Percentiles rank a stretch among this genome's conserved stretches.
These are phyloP conservation scores for Plasmopara viticola DNA, from an alignment of 352 stramenopile species.

Conservation along the genomic window DNA sequence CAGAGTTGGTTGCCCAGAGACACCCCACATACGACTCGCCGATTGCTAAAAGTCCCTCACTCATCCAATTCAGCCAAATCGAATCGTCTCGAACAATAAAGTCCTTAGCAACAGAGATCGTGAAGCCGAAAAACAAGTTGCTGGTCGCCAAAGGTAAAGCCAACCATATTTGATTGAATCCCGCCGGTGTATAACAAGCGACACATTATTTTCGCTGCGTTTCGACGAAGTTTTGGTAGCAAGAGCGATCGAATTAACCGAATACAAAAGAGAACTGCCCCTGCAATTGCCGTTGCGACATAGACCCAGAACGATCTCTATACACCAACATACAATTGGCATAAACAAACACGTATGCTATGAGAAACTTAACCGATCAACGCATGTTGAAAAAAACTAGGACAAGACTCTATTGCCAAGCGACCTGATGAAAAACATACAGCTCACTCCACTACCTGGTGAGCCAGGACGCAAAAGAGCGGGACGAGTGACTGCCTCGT, in stretches of 20 bases:
- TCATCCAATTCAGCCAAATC: constrained; percentile 86
- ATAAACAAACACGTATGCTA: constrained; percentile 11
- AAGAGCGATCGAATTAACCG: constrained; percentile 73
- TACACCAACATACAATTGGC: constrained; percentile 3
- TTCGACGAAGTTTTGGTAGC: constrained; percentile 51
- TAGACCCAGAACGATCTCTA: constrained; percentile 82
- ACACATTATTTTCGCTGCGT: constrained; percentile 71
- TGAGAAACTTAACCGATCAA: constrained; percentile 11
- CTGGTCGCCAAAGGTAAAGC: not conserved
- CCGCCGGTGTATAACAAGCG: constrained; percentile 54
- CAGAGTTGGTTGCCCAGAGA: constrained; percentile 55
- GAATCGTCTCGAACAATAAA: constrained; percentile 73
- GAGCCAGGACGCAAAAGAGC: constrained; percentile 71
- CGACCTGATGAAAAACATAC: constrained; percentile 2
- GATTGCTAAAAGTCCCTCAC: constrained; percentile 73
- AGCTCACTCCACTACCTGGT: constrained; percentile 49
- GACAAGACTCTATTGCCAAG: constrained; percentile 1
- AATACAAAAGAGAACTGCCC: constrained; percentile 46
- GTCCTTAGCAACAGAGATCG: constrained; percentile 28
- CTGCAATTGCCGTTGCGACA: constrained; percentile 49
- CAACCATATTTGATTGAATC: constrained; percentile 49
- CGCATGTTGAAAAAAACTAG: not conserved
- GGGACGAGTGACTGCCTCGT: constrained; percentile 38
- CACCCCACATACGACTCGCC: constrained; percentile 76
- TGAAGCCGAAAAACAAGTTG: too few species aligned